These are phyloP conservation scores for Dioszegia hungarica DNA, from an alignment of 768 basidiomycete species.

Conservation along the genomic window DNA sequence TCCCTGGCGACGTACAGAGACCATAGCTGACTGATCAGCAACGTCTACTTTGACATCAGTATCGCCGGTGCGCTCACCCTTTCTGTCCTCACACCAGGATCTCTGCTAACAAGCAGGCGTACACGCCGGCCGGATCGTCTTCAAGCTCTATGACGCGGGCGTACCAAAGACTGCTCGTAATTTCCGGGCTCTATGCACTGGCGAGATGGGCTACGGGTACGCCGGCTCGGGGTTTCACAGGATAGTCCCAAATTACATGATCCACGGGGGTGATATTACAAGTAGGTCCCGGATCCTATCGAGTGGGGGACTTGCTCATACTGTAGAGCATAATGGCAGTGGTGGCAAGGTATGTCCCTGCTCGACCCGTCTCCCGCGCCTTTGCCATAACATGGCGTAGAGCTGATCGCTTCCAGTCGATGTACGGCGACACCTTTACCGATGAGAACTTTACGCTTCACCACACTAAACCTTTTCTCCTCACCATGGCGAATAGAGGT, in stretches of 20 bases:
- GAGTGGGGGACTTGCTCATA: conserved; percentile 1
- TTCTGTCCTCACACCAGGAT: not conserved
- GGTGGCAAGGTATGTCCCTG: conserved; percentile 51
- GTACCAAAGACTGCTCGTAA: conserved; percentile 87
- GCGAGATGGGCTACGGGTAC: conserved; percentile 49
- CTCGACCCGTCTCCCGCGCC: too few relatives aligned
- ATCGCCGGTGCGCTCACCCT: conserved; percentile 36
- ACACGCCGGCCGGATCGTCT: conserved; percentile 65
- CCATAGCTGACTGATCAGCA: conserved; percentile 10
- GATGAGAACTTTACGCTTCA: too few relatives aligned
- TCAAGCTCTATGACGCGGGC: conserved; percentile 76
- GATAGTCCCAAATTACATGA: conserved; percentile 49
- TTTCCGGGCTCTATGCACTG: conserved; percentile 65
- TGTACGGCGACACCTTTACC: too few relatives aligned
- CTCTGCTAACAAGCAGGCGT: conserved; percentile 10
- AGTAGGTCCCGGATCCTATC: conserved; percentile 13
- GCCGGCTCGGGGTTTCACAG: conserved; percentile 63
- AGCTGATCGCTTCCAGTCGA: too few relatives aligned
- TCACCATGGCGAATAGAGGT: too few relatives aligned
- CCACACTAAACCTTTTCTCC: too few relatives aligned
- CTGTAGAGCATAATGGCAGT: conserved; percentile 53
- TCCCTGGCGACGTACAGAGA: too few relatives aligned
- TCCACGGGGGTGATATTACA: conserved; percentile 49
- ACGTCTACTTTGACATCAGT: conserved; percentile 40
- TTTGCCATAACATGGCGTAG: too few relatives aligned